Evolutionary conservation across 208 protist species (phyloP).

Genomic region (Acanthamoeba triangularis): DNA sequence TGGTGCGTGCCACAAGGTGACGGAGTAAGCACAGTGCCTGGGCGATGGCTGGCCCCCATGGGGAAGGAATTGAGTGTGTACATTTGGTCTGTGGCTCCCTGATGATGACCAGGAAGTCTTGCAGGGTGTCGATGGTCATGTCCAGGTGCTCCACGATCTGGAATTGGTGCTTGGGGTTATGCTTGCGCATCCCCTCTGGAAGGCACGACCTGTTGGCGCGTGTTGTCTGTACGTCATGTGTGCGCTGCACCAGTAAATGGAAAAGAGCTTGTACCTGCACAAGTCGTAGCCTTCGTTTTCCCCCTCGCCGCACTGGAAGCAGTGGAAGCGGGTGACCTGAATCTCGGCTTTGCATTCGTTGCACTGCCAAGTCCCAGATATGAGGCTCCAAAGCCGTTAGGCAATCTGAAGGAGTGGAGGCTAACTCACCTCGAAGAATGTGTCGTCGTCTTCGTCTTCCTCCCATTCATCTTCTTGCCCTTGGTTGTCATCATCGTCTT

Average conservation of each 20-base stretch:
- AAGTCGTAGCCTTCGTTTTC: background rate
- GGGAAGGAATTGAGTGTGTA: background rate
- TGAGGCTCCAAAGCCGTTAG: no score
- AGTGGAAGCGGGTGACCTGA: background rate
- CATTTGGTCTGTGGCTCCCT: background rate
- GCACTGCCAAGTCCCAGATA: background rate
- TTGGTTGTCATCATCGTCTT: no score
- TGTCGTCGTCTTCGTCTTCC: no score
- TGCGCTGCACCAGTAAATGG: background rate
- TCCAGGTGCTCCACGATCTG: constrained; percentile 12
- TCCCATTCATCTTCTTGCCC: no score
- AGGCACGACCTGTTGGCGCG: background rate
- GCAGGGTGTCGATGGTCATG: background rate
- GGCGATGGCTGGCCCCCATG: no score
- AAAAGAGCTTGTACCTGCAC: background rate
- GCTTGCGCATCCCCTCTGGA: background rate
- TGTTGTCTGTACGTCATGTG: background rate
- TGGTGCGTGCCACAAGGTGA: background rate
- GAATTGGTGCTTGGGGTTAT: background rate
- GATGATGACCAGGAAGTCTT: background rate
- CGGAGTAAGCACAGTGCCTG: background rate
- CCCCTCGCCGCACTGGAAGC: background rate
- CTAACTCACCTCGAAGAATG: no score
- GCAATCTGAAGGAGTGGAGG: no score
- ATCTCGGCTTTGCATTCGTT: background rate